Percentiles rank a stretch among this genome's conserved stretches.
phyloP scores from a whole-genome alignment of 169 alveolate species.

The Plasmodium cynomolgi region DNA sequence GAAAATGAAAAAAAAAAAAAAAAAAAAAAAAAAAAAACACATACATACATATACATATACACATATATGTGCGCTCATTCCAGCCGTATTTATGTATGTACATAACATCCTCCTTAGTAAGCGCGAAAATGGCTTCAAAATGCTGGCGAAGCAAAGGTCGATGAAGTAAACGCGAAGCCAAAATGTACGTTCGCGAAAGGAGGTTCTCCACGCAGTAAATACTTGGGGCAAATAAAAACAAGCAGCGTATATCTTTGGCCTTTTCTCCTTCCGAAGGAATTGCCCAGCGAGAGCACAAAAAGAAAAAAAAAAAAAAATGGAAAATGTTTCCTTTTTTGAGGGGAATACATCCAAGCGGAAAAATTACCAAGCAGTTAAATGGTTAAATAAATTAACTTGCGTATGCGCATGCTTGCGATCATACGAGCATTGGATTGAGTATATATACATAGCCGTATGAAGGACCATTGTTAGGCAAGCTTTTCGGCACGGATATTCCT shows the following conservation, averaged over 20 bases:
- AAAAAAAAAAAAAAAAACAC: too few species aligned
- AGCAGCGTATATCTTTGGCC: not conserved
- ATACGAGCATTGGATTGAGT: not conserved
- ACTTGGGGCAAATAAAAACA: not conserved
- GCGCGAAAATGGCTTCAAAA: not conserved
- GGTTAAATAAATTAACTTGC: not conserved
- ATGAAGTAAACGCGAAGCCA: not conserved
- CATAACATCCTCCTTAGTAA: not conserved
- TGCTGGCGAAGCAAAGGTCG: not conserved
- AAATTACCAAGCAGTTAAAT: not conserved
- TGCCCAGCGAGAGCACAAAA: not conserved
- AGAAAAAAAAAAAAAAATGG: not conserved
- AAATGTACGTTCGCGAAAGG: not conserved
- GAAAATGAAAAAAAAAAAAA: not conserved
- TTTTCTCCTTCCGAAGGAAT: not conserved
- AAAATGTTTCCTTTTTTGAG: not conserved
- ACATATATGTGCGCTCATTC: not conserved
- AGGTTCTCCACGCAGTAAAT: not conserved
- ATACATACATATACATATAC: too few species aligned
- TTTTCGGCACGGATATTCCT: not conserved
- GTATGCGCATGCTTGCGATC: not conserved
- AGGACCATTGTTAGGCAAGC: not conserved
- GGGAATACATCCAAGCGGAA: not conserved
- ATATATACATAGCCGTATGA: not conserved
- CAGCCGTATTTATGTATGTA: not conserved